These are phyloP conservation scores for Sphaerostilbella broomeana DNA, from an alignment of 2,329 filamentous ascomycete species.

Conservation along the genomic window DNA sequence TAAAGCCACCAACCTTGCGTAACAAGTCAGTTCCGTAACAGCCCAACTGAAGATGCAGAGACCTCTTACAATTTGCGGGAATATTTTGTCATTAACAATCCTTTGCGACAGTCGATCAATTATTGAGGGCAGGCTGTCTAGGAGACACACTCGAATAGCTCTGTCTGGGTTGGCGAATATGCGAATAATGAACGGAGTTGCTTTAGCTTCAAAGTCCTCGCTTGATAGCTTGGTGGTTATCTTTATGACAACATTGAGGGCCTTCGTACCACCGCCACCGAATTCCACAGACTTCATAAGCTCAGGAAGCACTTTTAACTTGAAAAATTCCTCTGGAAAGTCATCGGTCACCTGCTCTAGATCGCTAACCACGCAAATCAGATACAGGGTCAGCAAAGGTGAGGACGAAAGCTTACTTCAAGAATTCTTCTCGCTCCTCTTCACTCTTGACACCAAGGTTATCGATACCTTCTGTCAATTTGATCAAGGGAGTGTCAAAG, in stretches of 20 bases:
- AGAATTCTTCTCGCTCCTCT: slow-evolving; percentile 74
- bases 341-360: slow-evolving; percentile 84
- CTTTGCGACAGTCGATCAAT: slow-evolving; percentile 86
- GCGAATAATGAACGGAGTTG: slow-evolving; percentile 80
- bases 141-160: slow-evolving; percentile 80
- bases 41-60: too few relatives aligned
- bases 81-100: slow-evolving; percentile 92
- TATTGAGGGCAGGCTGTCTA: slow-evolving; percentile 85
- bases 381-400: slow-evolving; percentile 20
- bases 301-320: slow-evolving; percentile 91
- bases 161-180: slow-evolving; percentile 88
- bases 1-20: slow-evolving; percentile 78
- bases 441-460: slow-evolving; percentile 84
- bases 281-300: slow-evolving; percentile 99
- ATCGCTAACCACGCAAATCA: slow-evolving; percentile 46
- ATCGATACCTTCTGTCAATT: slow-evolving; percentile 86
- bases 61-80: slow-evolving; percentile 69
- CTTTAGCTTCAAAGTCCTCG: slow-evolving; percentile 80
- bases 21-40: too few relatives aligned
- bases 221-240: slow-evolving; percentile 80
- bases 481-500: slow-evolving; percentile 88
- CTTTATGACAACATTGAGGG: slow-evolving; percentile 81
- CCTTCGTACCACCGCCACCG: slow-evolving; percentile 88
- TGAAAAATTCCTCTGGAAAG: slow-evolving; percentile 97
- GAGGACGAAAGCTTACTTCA: slow-evolving; percentile 46